A percentile compares a stretch with the other conserved stretches of the same genome.
Conservation (phyloP, 352 stramenopile species). For the Globisporangium viniferum region DNA sequence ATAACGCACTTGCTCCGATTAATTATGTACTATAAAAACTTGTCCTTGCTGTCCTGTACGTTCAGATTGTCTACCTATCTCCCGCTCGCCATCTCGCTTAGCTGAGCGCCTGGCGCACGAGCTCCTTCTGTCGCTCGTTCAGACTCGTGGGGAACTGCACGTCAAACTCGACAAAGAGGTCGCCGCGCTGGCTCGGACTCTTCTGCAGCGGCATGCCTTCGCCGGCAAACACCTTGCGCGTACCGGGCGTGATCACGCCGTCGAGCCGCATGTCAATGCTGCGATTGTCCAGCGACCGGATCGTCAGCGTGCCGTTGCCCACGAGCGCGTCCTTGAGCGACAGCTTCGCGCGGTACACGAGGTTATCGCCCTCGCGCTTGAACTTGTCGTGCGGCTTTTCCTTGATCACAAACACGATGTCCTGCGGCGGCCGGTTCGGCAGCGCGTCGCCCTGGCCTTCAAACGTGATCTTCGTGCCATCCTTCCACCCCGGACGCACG, state of each 20-base stretch:
- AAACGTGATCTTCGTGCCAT: conserved; percentile 96
- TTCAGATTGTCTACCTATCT: neutral
- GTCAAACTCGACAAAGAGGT: conserved; percentile 96
- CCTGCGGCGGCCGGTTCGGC: conserved; percentile 89
- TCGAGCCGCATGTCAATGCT: conserved; percentile 88
- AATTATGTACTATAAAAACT: neutral
- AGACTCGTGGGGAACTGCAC: conserved; percentile 95
- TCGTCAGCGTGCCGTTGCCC: conserved; percentile 86
- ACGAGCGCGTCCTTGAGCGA: conserved; percentile 94
- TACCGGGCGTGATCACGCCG: conserved; percentile 89
- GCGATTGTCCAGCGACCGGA: conserved; percentile 94
- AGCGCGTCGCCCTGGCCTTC: conserved; percentile 89
- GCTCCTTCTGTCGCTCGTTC: conserved; percentile 64
- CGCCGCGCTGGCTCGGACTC: conserved; percentile 73
- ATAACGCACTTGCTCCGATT: conserved; percentile 1
- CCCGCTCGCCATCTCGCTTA: conserved; percentile 26
- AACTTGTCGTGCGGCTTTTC: conserved; percentile 91
- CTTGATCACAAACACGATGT: conserved; percentile 95
- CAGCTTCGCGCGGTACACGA: conserved; percentile 94
- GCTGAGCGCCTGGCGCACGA: conserved; percentile 61
- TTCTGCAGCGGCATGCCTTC: conserved; percentile 96
- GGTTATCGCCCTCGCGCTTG: conserved; percentile 92
- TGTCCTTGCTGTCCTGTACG: neutral
- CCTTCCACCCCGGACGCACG: conserved; percentile 95
- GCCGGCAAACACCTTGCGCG: conserved; percentile 89